Base-by-base conservation (phyloP, 441 rosid species). In the Dalechampia spathulata region DNA sequence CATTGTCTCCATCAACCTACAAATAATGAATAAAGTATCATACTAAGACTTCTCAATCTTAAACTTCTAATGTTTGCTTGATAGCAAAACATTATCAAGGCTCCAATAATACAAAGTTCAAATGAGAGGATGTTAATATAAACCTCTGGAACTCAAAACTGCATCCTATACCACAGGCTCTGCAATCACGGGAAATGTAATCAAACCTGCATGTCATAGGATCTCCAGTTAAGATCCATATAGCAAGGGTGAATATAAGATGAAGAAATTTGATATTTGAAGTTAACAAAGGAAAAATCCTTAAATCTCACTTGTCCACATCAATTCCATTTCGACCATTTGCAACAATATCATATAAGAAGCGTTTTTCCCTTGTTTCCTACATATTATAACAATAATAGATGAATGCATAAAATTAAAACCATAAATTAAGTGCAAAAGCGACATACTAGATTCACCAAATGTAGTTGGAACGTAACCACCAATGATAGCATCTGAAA, bases 251-350 rank as follows among this genome's bases (percentile, higher is more conserved):
- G 43, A 44, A 17, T 39, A 64, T 38, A 12, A 34, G 50, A 56
- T 28, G 19, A 17, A 13, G 23, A 42, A 46, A 26, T 21, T 64
- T 26, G 58, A 45, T 61, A 60, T 7, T 5, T 17, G 42, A 23
- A 30, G 7, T 16, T 11, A 50, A 15, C 14, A 67, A 44, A n/a
- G 38, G 14, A 46, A 27, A 38, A 53, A 52, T 38, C n/a, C 23
- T n/a, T 47, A 58, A 63, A 50, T 17, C 74, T 62, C 32, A 71
- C 80, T 92, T 92, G 81, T 92, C 98, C 52, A 92, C 98, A 30
- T 92, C 98, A 46, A 92, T 81, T 67, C 98, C 96, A 72, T 86
- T 92, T 63, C 90, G 83, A 62, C 98, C 98, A 75, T 92, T 92
- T 61, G 98, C 96, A 64, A 92, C 98, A 72, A 92, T 84, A 64